Conservation (phyloP, 1,139 yeast species). For the Arxiozyma slooffiae region DNA sequence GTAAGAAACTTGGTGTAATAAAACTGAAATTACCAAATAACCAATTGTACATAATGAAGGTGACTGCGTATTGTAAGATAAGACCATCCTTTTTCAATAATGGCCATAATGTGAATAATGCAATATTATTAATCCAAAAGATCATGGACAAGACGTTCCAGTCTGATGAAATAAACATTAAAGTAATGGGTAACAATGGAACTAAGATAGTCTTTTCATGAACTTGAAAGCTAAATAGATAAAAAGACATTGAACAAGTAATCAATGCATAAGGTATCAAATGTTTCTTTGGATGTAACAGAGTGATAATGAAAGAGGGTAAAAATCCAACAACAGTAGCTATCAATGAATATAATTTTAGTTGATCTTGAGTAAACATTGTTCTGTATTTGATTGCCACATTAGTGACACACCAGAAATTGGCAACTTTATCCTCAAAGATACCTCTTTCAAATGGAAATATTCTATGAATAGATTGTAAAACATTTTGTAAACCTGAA, state of each 20-base stretch:
- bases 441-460: conserved; percentile 90
- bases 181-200: conserved; percentile 76
- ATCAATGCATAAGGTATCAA: conserved; percentile 65
- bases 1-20: conserved; percentile 35
- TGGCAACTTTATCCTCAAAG: conserved; percentile 97
- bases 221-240: conserved; percentile 84
- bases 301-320: conserved; percentile 53
- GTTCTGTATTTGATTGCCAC: conserved; percentile 59
- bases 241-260: conserved; percentile 81
- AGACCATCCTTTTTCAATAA: conserved; percentile 68
- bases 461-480: conserved; percentile 49
- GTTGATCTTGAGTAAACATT: conserved; percentile 44
- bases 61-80: conserved; percentile 56
- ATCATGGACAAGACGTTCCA: conserved; percentile 57
- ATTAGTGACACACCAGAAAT: conserved; percentile 91
- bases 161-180: conserved; percentile 52
- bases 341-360: conserved; percentile 53
- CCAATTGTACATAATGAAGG: conserved; percentile 70
- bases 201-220: conserved; percentile 87
- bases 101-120: conserved; percentile 83
- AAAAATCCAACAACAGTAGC: conserved; percentile 56
- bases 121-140: conserved; percentile 80
- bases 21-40: conserved; percentile 53
- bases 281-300: conserved; percentile 43
- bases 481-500: conserved; percentile 31